Evolutionary conservation across 352 stramenopile genomes (phyloP), one percentile per base, ranked within the genome.

Genomic region (Pilasporangium apinafurcum): DNA sequence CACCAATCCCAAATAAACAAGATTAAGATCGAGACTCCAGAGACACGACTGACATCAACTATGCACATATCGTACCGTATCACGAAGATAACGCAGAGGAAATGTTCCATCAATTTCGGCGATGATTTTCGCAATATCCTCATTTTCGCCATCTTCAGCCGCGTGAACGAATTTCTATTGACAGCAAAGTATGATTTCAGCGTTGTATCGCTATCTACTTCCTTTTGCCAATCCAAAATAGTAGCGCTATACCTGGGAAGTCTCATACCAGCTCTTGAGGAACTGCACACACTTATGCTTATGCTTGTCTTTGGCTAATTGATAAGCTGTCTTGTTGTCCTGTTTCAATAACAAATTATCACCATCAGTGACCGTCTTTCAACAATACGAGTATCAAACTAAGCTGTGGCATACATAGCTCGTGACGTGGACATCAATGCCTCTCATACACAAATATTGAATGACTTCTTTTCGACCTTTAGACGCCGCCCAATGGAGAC

Each of bases 291-390:
- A 91, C 37, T 86, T 83, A 37, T 83, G 76, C 62, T 91, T 92
- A 55, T 94, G 80, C 46, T 92, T 94, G 57, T 94, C 82, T 47
- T 92, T 94, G 16, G 82, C 82, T 26, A 94, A 65, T 43, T 94
- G 82, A 36, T 91, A 94, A 39, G 82, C 82, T 33, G 78, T 94
- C 50, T 89, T 90, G 56, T 94, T 94, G 46, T 94, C 82, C 82
- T 93, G 41, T 32, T 10, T 22, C 16, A 24, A 13, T 38, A 37
- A 1, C n/a, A 33, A 1, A 29, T 18, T 7, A 9, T 20, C 18
- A 22, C 1, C 21, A 34, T 38, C 32, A 53, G 31, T 8, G 25
- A 33, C 12, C n/a, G 6, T 42, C 5, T 17, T 8, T 3, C 7
- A 12, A 29, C 20, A 22, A 34, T 32, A 8, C 31, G 46, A 1